phyloP scores from a whole-genome alignment of 1,284 basidiomycete species.

The Marasmius sp. region DNA sequence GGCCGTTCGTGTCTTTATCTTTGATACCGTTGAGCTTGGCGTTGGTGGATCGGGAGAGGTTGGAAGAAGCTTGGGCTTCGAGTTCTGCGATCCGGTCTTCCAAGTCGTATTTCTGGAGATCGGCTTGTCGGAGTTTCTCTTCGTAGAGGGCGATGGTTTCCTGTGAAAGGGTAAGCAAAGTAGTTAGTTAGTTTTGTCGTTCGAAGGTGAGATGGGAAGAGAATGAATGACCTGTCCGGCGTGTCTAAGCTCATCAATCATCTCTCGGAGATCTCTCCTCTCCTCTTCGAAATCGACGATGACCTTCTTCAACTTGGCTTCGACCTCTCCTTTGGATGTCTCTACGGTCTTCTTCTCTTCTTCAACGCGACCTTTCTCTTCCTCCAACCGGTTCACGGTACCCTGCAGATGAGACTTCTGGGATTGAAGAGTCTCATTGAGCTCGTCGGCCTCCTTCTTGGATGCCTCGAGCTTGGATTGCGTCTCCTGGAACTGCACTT shows the following conservation, averaged over 20 bases:
- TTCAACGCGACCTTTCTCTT: neutral
- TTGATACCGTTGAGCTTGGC: neutral
- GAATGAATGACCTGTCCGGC: slow-evolving; percentile 79
- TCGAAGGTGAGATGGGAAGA: slow-evolving; percentile 4
- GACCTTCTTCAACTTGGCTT: slow-evolving; percentile 7
- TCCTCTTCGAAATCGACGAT: slow-evolving; percentile 46
- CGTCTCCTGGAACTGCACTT: slow-evolving; percentile 4
- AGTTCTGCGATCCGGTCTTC: slow-evolving; percentile 68
- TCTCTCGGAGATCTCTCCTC: slow-evolving; percentile 55
- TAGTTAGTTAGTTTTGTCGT: neutral
- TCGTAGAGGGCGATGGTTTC: slow-evolving; percentile 94
- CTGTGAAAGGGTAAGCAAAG: slow-evolving; percentile 36
- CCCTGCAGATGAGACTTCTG: slow-evolving; percentile 49
- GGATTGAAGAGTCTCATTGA: neutral
- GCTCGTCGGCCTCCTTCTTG: neutral
- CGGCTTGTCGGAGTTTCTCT: slow-evolving; percentile 73
- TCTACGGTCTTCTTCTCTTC: neutral
- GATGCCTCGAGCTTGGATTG: neutral
- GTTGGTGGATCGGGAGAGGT: neutral
- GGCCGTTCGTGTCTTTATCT: slow-evolving; percentile 18
- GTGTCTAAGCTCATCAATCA: slow-evolving; percentile 66
- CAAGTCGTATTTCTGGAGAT: slow-evolving; percentile 75
- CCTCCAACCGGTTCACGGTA: slow-evolving; percentile 30
- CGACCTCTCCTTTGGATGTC: neutral
- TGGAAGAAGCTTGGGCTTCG: slow-evolving; percentile 34